A percentile compares a stretch with the other conserved stretches of the same genome.
phyloP scores from a whole-genome alignment of 2,329 filamentous ascomycete genomes.

The Fusarium sp. region DNA sequence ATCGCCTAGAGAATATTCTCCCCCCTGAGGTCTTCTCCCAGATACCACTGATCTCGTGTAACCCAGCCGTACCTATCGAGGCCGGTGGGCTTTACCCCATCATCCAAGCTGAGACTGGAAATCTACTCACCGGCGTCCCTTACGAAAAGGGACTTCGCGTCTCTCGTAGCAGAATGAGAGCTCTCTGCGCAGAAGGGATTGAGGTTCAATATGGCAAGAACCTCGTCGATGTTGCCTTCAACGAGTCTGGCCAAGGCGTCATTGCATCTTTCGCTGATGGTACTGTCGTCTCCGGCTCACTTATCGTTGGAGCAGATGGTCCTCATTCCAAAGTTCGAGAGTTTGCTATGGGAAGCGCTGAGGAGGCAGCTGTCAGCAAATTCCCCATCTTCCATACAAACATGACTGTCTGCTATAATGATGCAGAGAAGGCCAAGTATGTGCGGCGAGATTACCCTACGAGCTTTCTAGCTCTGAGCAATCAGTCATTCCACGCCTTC shows the following conservation, averaged over 20 bases:
- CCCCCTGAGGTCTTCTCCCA: conserved; percentile 29
- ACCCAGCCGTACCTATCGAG: conserved; percentile 34
- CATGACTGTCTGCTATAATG: conserved; percentile 40
- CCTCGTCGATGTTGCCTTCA: conserved; percentile 33
- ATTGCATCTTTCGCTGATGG: conserved; percentile 33
- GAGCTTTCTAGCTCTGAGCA: conserved; percentile 39
- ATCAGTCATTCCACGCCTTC: conserved; percentile 39
- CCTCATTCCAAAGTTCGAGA: conserved; percentile 37
- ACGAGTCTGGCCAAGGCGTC: conserved; percentile 29
- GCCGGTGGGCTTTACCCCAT: conserved; percentile 38
- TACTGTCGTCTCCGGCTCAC: conserved; percentile 13
- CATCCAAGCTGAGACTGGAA: conserved; percentile 38
- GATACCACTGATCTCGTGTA: conserved; percentile 37
- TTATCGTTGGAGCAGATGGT: conserved; percentile 38
- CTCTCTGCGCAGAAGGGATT: conserved; percentile 33
- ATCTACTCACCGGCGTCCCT: conserved; percentile 31
- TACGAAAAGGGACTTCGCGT: conserved; percentile 39
- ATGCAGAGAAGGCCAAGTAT: conserved; percentile 37
- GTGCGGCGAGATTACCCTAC: conserved; percentile 35
- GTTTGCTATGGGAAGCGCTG: conserved; percentile 32
- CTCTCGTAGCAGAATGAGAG: conserved; percentile 36
- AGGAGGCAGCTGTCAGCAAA: conserved; percentile 35
- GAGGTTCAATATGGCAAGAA: conserved; percentile 37
- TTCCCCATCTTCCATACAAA: conserved; percentile 44
- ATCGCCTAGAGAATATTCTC: conserved; percentile 31